A percentile compares a stretch with the other conserved stretches of the same genome.
These are phyloP conservation scores for Pythium vanterpoolii DNA, from an alignment of 352 stramenopile species.

Conservation along the genomic window DNA sequence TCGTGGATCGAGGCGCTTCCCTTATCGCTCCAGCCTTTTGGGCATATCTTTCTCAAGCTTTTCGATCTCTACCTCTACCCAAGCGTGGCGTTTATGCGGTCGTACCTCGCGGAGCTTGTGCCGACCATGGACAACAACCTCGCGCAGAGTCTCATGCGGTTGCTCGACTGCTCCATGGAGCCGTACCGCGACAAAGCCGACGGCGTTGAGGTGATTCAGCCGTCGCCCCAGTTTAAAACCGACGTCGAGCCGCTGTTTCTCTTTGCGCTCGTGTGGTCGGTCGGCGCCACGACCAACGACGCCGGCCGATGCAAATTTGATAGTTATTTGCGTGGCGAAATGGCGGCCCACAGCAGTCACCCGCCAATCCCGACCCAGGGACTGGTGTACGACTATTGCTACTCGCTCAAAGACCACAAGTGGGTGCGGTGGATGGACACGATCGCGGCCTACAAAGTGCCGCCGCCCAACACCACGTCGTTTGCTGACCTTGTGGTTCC, in stretches of 20 bases:
- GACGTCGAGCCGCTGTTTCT: slow-evolving; percentile 89
- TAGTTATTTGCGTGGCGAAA: slow-evolving; percentile 83
- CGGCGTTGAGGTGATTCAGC: slow-evolving; percentile 42
- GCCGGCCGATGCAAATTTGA: slow-evolving; percentile 85
- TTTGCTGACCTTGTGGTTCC: slow-evolving; percentile 93
- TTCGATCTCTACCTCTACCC: slow-evolving; percentile 92
- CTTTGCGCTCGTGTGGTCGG: slow-evolving; percentile 92
- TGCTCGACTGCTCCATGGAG: slow-evolving; percentile 89
- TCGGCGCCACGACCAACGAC: slow-evolving; percentile 90
- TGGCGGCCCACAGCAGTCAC: slow-evolving; percentile 64
- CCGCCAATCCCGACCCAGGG: slow-evolving; percentile 54
- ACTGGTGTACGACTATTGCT: slow-evolving; percentile 91
- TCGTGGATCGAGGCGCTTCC: slow-evolving; percentile 86
- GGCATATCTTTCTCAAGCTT: slow-evolving; percentile 59
- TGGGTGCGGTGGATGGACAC: slow-evolving; percentile 95
- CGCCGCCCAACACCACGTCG: slow-evolving; percentile 57
- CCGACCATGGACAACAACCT: slow-evolving; percentile 94
- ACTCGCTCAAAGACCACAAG: slow-evolving; percentile 83
- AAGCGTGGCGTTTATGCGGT: slow-evolving; percentile 82
- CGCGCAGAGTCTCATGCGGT: slow-evolving; percentile 88
- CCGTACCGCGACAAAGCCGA: slow-evolving; percentile 58
- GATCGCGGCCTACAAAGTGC: slow-evolving; percentile 77
- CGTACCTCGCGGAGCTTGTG: slow-evolving; percentile 86
- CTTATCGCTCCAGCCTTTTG: slow-evolving; percentile 30
- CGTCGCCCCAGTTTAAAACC: slow-evolving; percentile 61